Conservation (phyloP, 306 rosid species). For the cucumber (Cucumis sativus) region DNA sequence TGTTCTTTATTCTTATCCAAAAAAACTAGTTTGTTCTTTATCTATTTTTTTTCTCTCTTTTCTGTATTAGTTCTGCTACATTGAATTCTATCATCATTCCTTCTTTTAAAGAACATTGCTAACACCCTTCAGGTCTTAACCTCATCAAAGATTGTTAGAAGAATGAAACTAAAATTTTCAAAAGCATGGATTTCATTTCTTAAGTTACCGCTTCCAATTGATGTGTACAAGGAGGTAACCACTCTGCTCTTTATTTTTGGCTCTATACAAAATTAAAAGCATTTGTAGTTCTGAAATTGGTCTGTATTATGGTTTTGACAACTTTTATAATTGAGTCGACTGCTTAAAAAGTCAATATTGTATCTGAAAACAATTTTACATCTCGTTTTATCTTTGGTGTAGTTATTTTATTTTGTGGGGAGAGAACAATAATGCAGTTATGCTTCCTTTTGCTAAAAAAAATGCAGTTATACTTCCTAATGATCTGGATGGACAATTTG, state of each 20-base stretch:
- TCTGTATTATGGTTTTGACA: background rate
- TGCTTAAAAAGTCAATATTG: background rate
- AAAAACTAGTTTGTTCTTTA: background rate
- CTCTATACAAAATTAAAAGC: background rate
- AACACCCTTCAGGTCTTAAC: constrained; percentile 36
- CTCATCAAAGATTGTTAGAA: constrained; percentile 39
- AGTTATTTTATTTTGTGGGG: background rate
- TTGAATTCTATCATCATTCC: background rate
- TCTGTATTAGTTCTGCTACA: background rate
- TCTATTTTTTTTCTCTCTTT: background rate
- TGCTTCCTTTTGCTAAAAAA: background rate
- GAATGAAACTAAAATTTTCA: constrained; percentile 66
- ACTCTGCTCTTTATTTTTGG: background rate
- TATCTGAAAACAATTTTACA: background rate
- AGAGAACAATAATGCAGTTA: background rate
- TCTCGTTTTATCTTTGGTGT: background rate
- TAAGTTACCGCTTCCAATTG: constrained; percentile 78
- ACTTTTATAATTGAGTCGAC: background rate
- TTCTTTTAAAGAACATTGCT: background rate
- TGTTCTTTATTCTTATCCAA: background rate
- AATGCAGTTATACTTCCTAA: background rate
- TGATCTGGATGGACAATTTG: background rate
- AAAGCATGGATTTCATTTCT: constrained; percentile 83
- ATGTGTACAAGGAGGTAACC: constrained; percentile 84
- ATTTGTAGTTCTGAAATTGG: background rate